phyloP scores from a whole-genome alignment of 208 protist species.

The Lotmaria passim region DNA sequence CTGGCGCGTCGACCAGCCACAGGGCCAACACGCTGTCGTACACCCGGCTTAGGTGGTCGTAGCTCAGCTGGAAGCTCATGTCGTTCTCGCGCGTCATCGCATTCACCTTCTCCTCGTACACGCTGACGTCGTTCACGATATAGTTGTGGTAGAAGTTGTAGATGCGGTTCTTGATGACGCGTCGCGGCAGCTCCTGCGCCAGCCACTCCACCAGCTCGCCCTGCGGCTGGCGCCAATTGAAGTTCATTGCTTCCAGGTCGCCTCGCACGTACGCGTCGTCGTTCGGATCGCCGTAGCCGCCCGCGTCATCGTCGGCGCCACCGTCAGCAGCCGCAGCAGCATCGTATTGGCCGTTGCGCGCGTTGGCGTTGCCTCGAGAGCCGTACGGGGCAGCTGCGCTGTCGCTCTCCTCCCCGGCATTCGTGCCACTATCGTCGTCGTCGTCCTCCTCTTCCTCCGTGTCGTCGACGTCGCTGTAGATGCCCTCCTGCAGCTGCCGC shows the following conservation, averaged over 20 bases:
- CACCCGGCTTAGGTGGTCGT: slow-evolving; percentile 90
- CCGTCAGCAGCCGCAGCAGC: not conserved
- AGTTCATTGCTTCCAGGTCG: slow-evolving; percentile 75
- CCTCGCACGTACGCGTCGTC: slow-evolving; percentile 77
- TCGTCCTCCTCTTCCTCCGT: slow-evolving; percentile 46
- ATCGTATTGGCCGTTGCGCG: not conserved
- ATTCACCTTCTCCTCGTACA: slow-evolving; percentile 86
- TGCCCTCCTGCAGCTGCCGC: slow-evolving; percentile 73
- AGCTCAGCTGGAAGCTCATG: slow-evolving; percentile 94
- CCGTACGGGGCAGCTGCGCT: slow-evolving; percentile 6
- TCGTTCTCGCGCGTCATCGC: slow-evolving; percentile 93
- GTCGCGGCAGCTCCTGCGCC: slow-evolving; percentile 86
- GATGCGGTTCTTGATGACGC: slow-evolving; percentile 90
- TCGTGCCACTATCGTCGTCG: slow-evolving; percentile 37
- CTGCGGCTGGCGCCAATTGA: slow-evolving; percentile 90
- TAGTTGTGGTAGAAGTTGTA: slow-evolving; percentile 94
- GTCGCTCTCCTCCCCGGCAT: slow-evolving; percentile 14
- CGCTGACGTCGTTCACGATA: slow-evolving; percentile 70
- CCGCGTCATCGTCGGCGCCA: slow-evolving; percentile 25
- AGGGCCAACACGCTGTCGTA: slow-evolving; percentile 93
- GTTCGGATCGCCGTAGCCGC: slow-evolving; percentile 45
- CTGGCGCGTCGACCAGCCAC: slow-evolving; percentile 97
- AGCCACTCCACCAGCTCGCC: slow-evolving; percentile 90
- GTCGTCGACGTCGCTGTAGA: slow-evolving; percentile 85
- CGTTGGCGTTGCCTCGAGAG: slow-evolving; percentile 7